Evolutionary conservation across 1,139 yeast genomes (phyloP).

Genomic region (Saccharomycopsis hybrid): DNA sequence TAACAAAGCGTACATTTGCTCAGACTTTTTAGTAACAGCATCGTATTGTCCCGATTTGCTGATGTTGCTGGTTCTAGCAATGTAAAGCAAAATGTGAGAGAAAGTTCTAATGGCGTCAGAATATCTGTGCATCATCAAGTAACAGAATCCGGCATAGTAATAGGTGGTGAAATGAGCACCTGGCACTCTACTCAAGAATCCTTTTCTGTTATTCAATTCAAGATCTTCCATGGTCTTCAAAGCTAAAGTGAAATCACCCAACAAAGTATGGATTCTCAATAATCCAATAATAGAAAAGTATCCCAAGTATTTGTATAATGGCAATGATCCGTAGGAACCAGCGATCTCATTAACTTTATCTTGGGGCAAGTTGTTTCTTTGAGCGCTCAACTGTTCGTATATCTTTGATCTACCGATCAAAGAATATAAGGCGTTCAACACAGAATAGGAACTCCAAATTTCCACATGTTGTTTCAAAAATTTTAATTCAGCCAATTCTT

Average conservation of each 20-base stretch:
- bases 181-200: slow-evolving; percentile 39
- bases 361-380: slow-evolving; percentile 30
- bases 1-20: slow-evolving; percentile 44
- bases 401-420: slow-evolving; percentile 39
- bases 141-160: slow-evolving; percentile 45
- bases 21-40: slow-evolving; percentile 40
- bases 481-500: slow-evolving; percentile 29
- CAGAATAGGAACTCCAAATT: slow-evolving; percentile 42
- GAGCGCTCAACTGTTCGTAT: slow-evolving; percentile 36
- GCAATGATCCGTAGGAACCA: slow-evolving; percentile 38
- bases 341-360: slow-evolving; percentile 29
- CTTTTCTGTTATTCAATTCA: slow-evolving; percentile 38
- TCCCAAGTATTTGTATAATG: slow-evolving; percentile 40
- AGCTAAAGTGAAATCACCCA: slow-evolving; percentile 44
- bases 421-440: slow-evolving; percentile 42
- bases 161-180: slow-evolving; percentile 44
- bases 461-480: slow-evolving; percentile 35
- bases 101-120: slow-evolving; percentile 44
- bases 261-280: slow-evolving; percentile 40
- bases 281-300: slow-evolving; percentile 43
- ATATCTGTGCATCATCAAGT: slow-evolving; percentile 43
- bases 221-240: slow-evolving; percentile 41
- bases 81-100: slow-evolving; percentile 39
- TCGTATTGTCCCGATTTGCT: slow-evolving; percentile 40
- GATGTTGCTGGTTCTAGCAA: slow-evolving; percentile 40